A percentile compares a stretch with the other conserved stretches of the same genome.
Conservation (phyloP, 179 eudicot species). For the Vitellaria paradoxa region DNA sequence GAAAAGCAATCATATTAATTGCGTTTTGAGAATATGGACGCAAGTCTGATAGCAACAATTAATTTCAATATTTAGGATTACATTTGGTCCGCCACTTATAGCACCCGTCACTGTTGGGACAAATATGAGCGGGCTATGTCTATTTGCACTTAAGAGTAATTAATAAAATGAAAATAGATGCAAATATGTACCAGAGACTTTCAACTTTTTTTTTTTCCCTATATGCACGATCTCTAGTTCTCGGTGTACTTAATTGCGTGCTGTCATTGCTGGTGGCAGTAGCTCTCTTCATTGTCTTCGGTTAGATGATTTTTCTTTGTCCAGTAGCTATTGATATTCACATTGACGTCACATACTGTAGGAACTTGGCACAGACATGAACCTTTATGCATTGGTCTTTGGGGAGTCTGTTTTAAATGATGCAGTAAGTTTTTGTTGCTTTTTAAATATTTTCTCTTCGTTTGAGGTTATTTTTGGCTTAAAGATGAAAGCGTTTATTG, state of each 20-base stretch:
- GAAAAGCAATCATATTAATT: neutral
- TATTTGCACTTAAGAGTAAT: neutral
- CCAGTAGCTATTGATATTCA: constrained; percentile 5
- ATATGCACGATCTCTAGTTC: neutral
- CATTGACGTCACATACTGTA: constrained; percentile 20
- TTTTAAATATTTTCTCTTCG: constrained; percentile 11
- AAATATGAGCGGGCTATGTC: neutral
- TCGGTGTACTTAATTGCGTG: neutral
- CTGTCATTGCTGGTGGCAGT: neutral
- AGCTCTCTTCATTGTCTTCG: neutral
- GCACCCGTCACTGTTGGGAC: neutral
- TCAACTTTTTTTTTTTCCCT: too few relatives aligned
- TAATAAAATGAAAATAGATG: neutral
- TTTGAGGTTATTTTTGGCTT: constrained; percentile 13
- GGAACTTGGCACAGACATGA: constrained; percentile 97
- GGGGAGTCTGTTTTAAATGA: constrained; percentile 99
- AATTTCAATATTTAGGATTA: neutral
- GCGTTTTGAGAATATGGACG: neutral
- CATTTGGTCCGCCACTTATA: neutral
- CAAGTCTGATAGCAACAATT: neutral
- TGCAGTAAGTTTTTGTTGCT: constrained; percentile 63
- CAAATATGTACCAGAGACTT: neutral
- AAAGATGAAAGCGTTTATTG: constrained; percentile 22
- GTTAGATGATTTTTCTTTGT: neutral
- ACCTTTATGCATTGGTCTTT: constrained; percentile 97